Evolutionary conservation across 345 rosid species (phyloP), one percentile per base, ranked within the genome.

Genomic region (Hypericum perforatum): DNA sequence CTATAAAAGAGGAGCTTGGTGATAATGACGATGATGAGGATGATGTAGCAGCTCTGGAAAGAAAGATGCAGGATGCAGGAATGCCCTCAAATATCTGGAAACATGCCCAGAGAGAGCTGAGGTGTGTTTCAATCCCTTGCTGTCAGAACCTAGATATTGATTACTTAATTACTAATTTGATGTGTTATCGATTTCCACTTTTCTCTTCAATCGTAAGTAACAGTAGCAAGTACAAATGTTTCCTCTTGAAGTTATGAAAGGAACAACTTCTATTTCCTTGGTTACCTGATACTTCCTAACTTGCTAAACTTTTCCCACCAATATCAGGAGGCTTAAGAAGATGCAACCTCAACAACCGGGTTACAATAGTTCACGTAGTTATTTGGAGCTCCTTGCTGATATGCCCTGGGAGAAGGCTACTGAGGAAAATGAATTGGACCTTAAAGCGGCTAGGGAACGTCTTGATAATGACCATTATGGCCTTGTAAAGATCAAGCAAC

Each of bases 321-420:
- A 61, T 63, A 68, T 73, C 70, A 92, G 98, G 94, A 76, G 94
- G 74, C 90, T 92, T 36, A 88, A 88, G 66, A 92, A 92, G 78
- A 88, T 92, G 98, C 98, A 83, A 72, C 98, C 98, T 43, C 98
- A 92, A 69, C 98, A 92, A 75, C 98, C 98, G 65, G 98, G 98
- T 22, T 88, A 92, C 71, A 92, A 69, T 71, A 92, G 98, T 72
- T 92, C 96, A 72, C 85, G 84, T 52, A 89, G 77, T 60, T 92
- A 92, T 73, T 78, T 92, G 71, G 98, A 92, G 74, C 85, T 92
- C 66, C 82, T 92, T 74, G 95, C 96, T 58, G 98, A 88, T 76
- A 81, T 92, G 49, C 98, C 98, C 32, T 92, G 98, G 98, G 75
- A 92, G 67, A 88, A 77, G 63, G 85, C 89, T 39, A 88, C 85